Percentiles rank a stretch among this genome's conserved stretches.
phyloP scores from a whole-genome alignment of 805 yeast genomes.

The Nakazawaea wyomingensis region DNA sequence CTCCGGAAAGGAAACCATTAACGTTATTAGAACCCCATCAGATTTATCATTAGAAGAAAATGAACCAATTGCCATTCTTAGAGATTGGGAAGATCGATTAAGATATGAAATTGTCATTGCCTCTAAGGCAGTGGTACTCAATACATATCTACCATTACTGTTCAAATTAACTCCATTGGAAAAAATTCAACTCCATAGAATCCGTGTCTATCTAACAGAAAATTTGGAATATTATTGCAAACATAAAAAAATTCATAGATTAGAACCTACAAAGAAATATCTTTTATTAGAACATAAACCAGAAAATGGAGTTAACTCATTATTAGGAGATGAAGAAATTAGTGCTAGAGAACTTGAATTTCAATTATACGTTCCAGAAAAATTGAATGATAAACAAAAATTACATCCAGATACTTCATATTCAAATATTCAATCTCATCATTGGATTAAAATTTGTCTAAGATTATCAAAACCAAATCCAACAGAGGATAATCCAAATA shows the following conservation, averaged over 20 bases:
- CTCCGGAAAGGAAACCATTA: conserved; percentile 55
- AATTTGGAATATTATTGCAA: conserved; percentile 86
- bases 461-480: conserved; percentile 69
- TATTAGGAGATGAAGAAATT: conserved; percentile 51
- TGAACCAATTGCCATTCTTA: conserved; percentile 85
- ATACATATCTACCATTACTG: conserved; percentile 78
- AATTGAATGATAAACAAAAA: conserved; percentile 47
- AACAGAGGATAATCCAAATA: conserved; percentile 34
- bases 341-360: conserved; percentile 79
- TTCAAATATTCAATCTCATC: conserved; percentile 79
- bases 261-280: conserved; percentile 84
- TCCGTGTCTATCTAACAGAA: conserved; percentile 82
- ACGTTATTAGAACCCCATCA: conserved; percentile 69
- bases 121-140: conserved; percentile 80
- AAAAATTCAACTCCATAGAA: conserved; percentile 80
- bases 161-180: conserved; percentile 83
- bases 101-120: conserved; percentile 89
- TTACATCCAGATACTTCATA: conserved; percentile 85
- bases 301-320: conserved; percentile 38
- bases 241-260: conserved; percentile 81
- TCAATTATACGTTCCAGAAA: conserved; percentile 78
- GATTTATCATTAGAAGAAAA: conserved; percentile 79
- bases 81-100: conserved; percentile 92
- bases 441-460: conserved; percentile 90
- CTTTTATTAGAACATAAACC: conserved; percentile 79